Evolutionary conservation across 2,329 filamentous ascomycete genomes (phyloP).

Genomic region (Hymenoscyphus fraxineus): DNA sequence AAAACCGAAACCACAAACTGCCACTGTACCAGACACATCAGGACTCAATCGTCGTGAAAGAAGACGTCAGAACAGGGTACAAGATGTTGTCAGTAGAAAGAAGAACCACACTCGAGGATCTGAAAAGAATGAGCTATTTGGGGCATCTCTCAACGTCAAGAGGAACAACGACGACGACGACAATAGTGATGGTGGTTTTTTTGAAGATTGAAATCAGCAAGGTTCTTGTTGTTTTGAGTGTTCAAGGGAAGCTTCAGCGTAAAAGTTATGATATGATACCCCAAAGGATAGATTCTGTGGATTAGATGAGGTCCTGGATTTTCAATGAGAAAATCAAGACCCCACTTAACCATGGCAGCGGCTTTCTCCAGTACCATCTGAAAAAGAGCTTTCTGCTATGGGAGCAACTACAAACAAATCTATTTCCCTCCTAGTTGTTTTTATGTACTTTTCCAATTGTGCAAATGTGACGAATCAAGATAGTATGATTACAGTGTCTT

Average conservation of each 20-base stretch:
- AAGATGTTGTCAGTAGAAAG: slow-evolving; percentile 17
- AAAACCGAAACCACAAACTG: slow-evolving; percentile 18
- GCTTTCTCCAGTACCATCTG: not conserved
- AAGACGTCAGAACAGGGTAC: slow-evolving; percentile 25
- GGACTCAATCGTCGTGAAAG: slow-evolving; percentile 33
- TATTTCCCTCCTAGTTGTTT: not conserved
- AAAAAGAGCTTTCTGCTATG: not conserved
- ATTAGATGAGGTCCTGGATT: slow-evolving; percentile 4
- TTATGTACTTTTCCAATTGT: not conserved
- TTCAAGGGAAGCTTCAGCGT: not conserved
- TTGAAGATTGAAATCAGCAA: slow-evolving; percentile 40
- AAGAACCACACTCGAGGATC: slow-evolving; percentile 31
- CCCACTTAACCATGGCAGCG: not conserved
- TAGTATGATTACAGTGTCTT: not conserved
- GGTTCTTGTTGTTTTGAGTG: not conserved
- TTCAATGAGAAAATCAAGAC: slow-evolving; percentile 4
- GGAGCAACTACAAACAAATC: not conserved
- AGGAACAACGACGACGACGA: slow-evolving; percentile 34
- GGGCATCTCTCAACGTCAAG: slow-evolving; percentile 19
- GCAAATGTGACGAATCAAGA: not conserved
- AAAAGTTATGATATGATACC: slow-evolving; percentile 20
- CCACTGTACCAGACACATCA: slow-evolving; percentile 25
- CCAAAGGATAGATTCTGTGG: slow-evolving; percentile 8
- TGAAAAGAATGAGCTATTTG: slow-evolving; percentile 32
- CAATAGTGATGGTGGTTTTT: slow-evolving; percentile 56